phyloP scores from a whole-genome alignment of 768 basidiomycete genomes.

The Daedaleopsis nitida region DNA sequence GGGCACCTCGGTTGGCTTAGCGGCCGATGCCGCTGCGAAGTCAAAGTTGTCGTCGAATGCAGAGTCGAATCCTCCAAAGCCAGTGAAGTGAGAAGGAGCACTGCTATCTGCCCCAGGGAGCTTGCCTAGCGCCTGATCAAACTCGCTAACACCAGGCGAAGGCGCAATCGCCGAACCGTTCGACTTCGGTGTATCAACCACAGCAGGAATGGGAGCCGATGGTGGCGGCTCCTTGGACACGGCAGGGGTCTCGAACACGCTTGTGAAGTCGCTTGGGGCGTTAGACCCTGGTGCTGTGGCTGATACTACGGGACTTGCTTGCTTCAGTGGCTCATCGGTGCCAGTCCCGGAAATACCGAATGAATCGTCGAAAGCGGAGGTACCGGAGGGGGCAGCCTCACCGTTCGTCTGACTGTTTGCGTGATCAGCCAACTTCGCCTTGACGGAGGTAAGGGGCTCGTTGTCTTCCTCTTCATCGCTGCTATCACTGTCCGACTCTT shows the following conservation, averaged over 20 bases:
- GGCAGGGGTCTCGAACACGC: slow-evolving; percentile 18
- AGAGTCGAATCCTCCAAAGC: slow-evolving; percentile 62
- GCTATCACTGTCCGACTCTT: slow-evolving; percentile 43
- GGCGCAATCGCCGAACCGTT: slow-evolving; percentile 22
- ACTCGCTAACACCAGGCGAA: slow-evolving; percentile 50
- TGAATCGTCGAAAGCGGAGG: slow-evolving; percentile 56
- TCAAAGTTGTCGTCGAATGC: slow-evolving; percentile 71
- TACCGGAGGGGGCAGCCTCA: slow-evolving; percentile 22
- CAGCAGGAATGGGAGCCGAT: slow-evolving; percentile 16
- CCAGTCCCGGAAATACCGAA: slow-evolving; percentile 42
- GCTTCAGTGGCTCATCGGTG: slow-evolving; percentile 16
- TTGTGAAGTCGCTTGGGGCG: slow-evolving; percentile 18
- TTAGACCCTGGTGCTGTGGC: slow-evolving; percentile 27
- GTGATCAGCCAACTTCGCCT: slow-evolving; percentile 19
- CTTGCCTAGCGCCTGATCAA: slow-evolving; percentile 75
- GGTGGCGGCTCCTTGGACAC: slow-evolving; percentile 12
- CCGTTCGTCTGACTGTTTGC: slow-evolving; percentile 11
- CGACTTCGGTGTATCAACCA: slow-evolving; percentile 13
- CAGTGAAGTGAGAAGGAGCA: slow-evolving; percentile 33
- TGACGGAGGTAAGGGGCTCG: slow-evolving; percentile 31
- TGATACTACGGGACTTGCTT: slow-evolving; percentile 18
- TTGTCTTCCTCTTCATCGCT: slow-evolving; percentile 48
- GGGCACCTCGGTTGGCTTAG: slow-evolving; percentile 26
- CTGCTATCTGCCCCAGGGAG: slow-evolving; percentile 38
- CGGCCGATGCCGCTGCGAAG: slow-evolving; percentile 45